These are phyloP conservation scores for Stephanodiscus triporus DNA, from an alignment of 108 stramenopile genomes.

Conservation along the genomic window DNA sequence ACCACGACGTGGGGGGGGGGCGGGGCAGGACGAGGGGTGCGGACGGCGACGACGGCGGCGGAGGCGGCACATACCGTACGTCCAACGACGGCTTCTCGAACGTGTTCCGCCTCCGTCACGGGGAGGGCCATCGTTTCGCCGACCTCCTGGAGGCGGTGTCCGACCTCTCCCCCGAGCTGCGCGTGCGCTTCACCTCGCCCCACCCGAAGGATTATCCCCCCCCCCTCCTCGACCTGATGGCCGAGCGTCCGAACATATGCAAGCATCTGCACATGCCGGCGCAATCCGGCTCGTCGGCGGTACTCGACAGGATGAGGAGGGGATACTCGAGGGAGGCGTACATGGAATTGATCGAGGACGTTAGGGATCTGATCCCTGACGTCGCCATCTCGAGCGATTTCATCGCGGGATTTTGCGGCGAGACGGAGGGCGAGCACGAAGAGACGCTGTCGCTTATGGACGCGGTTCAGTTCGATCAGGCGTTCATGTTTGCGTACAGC, in stretches of 20 bases:
- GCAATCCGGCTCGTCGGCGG: conserved; percentile 90
- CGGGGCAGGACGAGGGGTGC: conserved; percentile 7
- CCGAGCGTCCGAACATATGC: conserved; percentile 92
- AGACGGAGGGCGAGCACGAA: conserved; percentile 94
- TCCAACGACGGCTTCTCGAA: conserved; percentile 88
- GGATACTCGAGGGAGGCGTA: conserved; percentile 97
- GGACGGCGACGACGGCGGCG: neutral
- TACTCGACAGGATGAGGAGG: conserved; percentile 93
- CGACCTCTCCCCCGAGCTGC: conserved; percentile 87
- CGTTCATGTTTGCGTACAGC: conserved; percentile 98
- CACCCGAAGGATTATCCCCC: conserved; percentile 99
- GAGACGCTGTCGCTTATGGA: conserved; percentile 92
- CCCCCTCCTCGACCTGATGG: conserved; percentile 85
- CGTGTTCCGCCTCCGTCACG: conserved; percentile 73
- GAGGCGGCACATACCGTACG: conserved; percentile 56
- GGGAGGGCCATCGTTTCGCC: conserved; percentile 91
- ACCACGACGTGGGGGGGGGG: conserved; percentile 85
- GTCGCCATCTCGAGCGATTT: conserved; percentile 95
- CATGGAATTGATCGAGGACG: conserved; percentile 79
- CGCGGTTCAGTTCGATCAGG: conserved; percentile 90
- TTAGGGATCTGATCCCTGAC: conserved; percentile 79
- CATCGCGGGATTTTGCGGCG: conserved; percentile 97
- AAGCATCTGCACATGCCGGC: conserved; percentile 95
- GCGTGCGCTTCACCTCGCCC: conserved; percentile 97
- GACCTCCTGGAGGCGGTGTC: conserved; percentile 91